Percentiles rank a stretch among this genome's conserved stretches.
Evolutionary conservation across 768 basidiomycete genomes (phyloP).

Genomic region (Pleurotus cornucopiae): DNA sequence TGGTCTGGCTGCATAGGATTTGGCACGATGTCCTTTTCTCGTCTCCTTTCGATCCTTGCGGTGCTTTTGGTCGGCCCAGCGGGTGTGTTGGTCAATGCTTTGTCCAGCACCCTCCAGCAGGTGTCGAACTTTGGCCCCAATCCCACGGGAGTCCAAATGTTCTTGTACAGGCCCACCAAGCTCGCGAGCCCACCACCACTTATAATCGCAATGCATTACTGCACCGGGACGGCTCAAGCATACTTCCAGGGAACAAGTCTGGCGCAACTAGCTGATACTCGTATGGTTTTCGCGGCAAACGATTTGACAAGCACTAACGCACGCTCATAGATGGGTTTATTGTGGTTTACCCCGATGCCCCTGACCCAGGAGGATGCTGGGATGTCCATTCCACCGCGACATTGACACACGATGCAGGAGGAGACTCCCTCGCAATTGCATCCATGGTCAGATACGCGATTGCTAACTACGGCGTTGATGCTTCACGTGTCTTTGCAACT

Average conservation of each 20-base stretch:
- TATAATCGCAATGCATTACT: conserved; percentile 52
- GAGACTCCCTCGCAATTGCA: conserved; percentile 50
- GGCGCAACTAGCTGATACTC: conserved; percentile 41
- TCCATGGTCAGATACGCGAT: conserved; percentile 45
- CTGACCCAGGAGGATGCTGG: conserved; percentile 44
- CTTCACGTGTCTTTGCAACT: conserved; percentile 44
- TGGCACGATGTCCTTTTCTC: neutral
- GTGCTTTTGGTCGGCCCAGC: conserved; percentile 14
- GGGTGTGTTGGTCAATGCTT: conserved; percentile 20
- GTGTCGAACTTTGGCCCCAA: conserved; percentile 47
- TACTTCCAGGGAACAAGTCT: conserved; percentile 47
- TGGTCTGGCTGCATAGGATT: neutral
- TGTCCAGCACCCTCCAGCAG: conserved; percentile 30
- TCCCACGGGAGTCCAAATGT: conserved; percentile 49
- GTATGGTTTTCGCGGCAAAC: neutral
- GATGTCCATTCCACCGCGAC: conserved; percentile 47
- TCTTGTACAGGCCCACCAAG: conserved; percentile 36
- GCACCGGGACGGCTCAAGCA: conserved; percentile 45
- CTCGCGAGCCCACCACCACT: conserved; percentile 36
- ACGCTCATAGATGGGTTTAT: conserved; percentile 35
- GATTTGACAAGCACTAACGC: no score
- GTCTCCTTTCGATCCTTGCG: neutral
- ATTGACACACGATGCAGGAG: conserved; percentile 50
- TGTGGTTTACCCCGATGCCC: conserved; percentile 46
- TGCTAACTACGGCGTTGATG: conserved; percentile 40